Conservation (phyloP, 75 land plant genomes). For the Pinus tabuliformis region DNA sequence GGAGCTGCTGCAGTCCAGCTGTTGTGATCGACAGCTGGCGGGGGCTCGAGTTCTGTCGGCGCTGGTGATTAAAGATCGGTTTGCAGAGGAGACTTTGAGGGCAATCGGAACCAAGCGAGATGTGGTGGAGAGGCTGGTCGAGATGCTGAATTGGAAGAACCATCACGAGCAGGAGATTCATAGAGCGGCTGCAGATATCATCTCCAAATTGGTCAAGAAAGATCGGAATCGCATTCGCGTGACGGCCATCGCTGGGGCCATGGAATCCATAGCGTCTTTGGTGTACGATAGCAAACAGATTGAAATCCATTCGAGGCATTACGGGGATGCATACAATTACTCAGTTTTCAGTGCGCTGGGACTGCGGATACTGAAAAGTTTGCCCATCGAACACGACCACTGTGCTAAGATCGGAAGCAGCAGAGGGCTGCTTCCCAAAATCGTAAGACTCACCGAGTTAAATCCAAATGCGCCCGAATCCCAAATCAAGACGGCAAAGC, state of each 20-base stretch:
- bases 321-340: neutral
- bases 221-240: constrained; percentile 58
- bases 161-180: constrained; percentile 60
- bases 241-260: constrained; percentile 65
- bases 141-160: constrained; percentile 88
- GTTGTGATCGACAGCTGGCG: constrained; percentile 57
- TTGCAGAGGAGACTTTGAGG: neutral
- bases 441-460: constrained; percentile 43
- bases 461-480: constrained; percentile 12
- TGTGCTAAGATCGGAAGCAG: constrained; percentile 24
- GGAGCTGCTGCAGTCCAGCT: constrained; percentile 50
- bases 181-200: constrained; percentile 49
- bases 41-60: constrained; percentile 24
- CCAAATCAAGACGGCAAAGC: constrained; percentile 42
- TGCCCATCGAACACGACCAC: constrained; percentile 49
- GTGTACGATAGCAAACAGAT: constrained; percentile 13
- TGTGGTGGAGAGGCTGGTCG: constrained; percentile 65
- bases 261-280: constrained; percentile 75
- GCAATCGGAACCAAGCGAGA: neutral
- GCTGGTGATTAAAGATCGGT: constrained; percentile 4
- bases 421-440: constrained; percentile 12
- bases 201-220: constrained; percentile 49
- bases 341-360: constrained; percentile 8
- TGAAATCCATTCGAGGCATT: too few relatives aligned
- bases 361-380: constrained; percentile 19